Percentiles rank a stretch among this genome's conserved stretches.
Evolutionary conservation across 2,329 filamentous ascomycete genomes (phyloP).

Genomic region (Catunica adiposa): DNA sequence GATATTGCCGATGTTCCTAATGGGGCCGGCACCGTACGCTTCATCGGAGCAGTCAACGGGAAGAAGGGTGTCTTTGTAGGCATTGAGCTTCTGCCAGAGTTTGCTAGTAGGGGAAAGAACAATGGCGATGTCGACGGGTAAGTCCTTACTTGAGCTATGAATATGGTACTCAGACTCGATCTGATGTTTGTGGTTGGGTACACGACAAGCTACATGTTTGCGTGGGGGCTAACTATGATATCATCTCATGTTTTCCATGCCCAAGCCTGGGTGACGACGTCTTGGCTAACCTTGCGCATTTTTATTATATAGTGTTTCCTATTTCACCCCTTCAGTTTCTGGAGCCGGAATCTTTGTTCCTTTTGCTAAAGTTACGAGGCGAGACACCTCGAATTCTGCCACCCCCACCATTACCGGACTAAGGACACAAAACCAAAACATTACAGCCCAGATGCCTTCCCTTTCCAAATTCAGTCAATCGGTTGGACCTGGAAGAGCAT

Average conservation of each 20-base stretch:
- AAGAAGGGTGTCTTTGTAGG: slow-evolving; percentile 88
- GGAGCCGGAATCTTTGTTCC: slow-evolving; percentile 91
- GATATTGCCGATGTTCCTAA: slow-evolving; percentile 84
- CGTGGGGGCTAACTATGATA: no score
- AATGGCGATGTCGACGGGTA: slow-evolving; percentile 91
- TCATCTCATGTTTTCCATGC: no score
- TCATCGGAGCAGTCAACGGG: slow-evolving; percentile 69
- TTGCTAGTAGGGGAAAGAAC: slow-evolving; percentile 77
- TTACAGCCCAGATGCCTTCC: slow-evolving; percentile 47
- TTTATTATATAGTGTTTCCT: slow-evolving; percentile 37
- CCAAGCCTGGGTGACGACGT: not conserved
- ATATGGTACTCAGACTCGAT: no score
- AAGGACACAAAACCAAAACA: slow-evolving; percentile 42
- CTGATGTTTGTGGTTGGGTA: no score
- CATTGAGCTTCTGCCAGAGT: slow-evolving; percentile 71
- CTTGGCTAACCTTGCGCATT: slow-evolving; percentile 11
- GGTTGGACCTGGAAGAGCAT: slow-evolving; percentile 54
- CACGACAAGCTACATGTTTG: no score
- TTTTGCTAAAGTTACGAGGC: slow-evolving; percentile 59
- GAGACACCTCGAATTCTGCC: slow-evolving; percentile 42
- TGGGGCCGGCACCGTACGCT: slow-evolving; percentile 70
- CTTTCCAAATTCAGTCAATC: slow-evolving; percentile 78
- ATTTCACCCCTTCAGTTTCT: slow-evolving; percentile 64
- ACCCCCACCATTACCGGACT: slow-evolving; percentile 42
- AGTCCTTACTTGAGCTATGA: slow-evolving; percentile 19